These are phyloP conservation scores for Furcasterigmium sp. DNA, from an alignment of 2,329 filamentous ascomycete species.

Conservation along the genomic window DNA sequence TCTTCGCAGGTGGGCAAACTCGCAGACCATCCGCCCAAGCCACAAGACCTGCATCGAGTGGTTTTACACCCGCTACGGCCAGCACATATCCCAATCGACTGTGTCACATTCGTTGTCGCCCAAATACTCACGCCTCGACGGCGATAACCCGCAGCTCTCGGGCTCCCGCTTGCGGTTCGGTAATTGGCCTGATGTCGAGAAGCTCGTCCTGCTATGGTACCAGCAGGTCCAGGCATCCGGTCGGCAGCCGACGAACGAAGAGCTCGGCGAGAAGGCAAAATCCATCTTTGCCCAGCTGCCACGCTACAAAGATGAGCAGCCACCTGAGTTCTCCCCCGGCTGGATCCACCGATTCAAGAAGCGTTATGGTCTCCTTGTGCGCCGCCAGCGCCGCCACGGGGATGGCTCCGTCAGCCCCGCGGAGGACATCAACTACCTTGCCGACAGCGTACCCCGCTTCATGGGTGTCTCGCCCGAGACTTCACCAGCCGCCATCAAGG, in stretches of 20 bases:
- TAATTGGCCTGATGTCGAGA: constrained; percentile 60
- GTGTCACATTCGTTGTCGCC: constrained; percentile 58
- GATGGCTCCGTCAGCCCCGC: constrained; percentile 41
- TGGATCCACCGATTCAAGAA: constrained; percentile 64
- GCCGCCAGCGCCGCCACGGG: constrained; percentile 49
- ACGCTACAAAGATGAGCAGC: constrained; percentile 54
- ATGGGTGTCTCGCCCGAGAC: constrained; percentile 54
- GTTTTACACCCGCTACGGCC: constrained; percentile 53
- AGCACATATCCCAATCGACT: constrained; percentile 58
- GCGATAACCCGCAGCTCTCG: constrained; percentile 54
- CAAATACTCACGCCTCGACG: constrained; percentile 57
- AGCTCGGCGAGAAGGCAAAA: constrained; percentile 58
- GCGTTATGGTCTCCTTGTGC: constrained; percentile 52
- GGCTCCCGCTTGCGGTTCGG: constrained; percentile 57
- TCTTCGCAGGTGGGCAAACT: constrained; percentile 54
- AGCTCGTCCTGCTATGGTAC: constrained; percentile 51
- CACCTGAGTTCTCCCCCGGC: constrained; percentile 57
- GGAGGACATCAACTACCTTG: constrained; percentile 54
- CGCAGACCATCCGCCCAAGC: constrained; percentile 49
- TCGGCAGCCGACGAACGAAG: constrained; percentile 56
- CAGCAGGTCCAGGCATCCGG: constrained; percentile 45
- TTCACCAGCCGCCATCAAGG: constrained; percentile 53
- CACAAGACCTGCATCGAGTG: constrained; percentile 61
- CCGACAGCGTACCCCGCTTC: constrained; percentile 54
- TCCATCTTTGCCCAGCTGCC: constrained; percentile 52